Percentiles rank a stretch among this genome's conserved stretches.
Evolutionary conservation across 2,329 filamentous ascomycete species (phyloP).

Genomic region (Fusarium temperatum): DNA sequence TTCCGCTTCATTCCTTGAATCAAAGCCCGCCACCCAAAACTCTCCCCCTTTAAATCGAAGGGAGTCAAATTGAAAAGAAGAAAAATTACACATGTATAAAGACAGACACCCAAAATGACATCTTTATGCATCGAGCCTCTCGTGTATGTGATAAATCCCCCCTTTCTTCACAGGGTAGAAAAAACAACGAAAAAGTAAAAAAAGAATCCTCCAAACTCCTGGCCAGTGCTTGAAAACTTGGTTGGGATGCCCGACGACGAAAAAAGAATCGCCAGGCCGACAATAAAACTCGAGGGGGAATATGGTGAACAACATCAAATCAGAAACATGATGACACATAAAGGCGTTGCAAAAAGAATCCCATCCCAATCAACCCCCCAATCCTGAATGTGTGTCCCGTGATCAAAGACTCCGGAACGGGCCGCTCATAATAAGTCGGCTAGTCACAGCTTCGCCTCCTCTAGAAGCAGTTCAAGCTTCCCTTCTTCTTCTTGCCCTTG

Average conservation of each 20-base stretch:
- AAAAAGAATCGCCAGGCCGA: conserved; percentile 26
- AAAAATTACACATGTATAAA: conserved; percentile 31
- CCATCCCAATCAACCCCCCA: conserved; percentile 17
- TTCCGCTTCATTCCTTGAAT: conserved; percentile 40
- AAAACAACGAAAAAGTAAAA: neutral
- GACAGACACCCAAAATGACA: conserved; percentile 31
- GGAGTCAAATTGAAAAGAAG: conserved; percentile 2
- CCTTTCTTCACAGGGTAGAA: conserved; percentile 20
- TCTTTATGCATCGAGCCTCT: conserved; percentile 39
- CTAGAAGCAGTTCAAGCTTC: conserved; percentile 97
- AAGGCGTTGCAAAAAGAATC: conserved; percentile 28
- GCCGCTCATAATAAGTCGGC: conserved; percentile 5
- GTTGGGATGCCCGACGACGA: conserved; percentile 18
- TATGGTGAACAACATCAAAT: conserved; percentile 39
- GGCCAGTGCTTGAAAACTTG: conserved; percentile 43
- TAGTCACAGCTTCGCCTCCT: conserved; percentile 39
- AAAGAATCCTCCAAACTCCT: conserved; percentile 44
- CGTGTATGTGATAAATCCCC: conserved; percentile 39
- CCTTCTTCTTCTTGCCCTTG: conserved; percentile 93
- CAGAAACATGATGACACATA: conserved; percentile 40
- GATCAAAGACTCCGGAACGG: conserved; percentile 15
- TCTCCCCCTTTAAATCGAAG: neutral
- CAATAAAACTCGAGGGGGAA: conserved; percentile 40
- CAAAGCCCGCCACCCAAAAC: conserved; percentile 21
- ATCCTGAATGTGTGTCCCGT: conserved; percentile 1